Evolutionary conservation across 73 alveolate species (phyloP), one percentile per base, ranked within the genome.

Genomic region (Symbiodinium natans): DNA sequence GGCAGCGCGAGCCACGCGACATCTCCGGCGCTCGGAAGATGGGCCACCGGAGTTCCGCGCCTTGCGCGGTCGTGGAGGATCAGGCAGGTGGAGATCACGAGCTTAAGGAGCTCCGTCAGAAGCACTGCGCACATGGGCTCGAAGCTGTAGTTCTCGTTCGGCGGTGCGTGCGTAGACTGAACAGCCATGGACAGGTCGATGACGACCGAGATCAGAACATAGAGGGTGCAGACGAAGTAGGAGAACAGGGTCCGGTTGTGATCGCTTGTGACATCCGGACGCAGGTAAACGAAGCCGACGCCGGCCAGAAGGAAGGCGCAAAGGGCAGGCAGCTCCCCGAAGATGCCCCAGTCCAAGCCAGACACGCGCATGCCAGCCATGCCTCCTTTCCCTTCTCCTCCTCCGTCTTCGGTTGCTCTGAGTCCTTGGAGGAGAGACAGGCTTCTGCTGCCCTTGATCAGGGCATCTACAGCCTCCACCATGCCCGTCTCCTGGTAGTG

Each of bases 101-200:
- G 83, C 94, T 86, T 86, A 46, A 56, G 38, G 38, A 34, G 27
- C 71, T 85, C 93, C 2, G 94, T 86, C 63, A 86, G 68, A 17
- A 86, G 63, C 29, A 86, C 94, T 23, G 94, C 94, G 54, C 94
- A 86, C 94, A 86, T 86, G 38, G 94, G 94, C 83, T 86, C 94
- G n/a, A 86, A 86, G 31, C 39, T 41, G 43, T 33, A 52, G 27
- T 34, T 83, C 48, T 56, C 83, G 6, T 36, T 71, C 23, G 74
- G 41, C 36, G 52, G 59, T 33, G 59, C 33, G 41, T 33, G 48
- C 59, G 3, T 8, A 41, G 94, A 68, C 41, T 85, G 93, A n/a
- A 68, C 46, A 19, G 83, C 94, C 42, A 86, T 85, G 25, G 93
- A 86, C 83, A 86, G 41, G 83, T 86, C 94, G 41, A 86, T 86